phyloP scores from a whole-genome alignment of 2,329 filamentous ascomycete species.

The Shiraia bambusicola region DNA sequence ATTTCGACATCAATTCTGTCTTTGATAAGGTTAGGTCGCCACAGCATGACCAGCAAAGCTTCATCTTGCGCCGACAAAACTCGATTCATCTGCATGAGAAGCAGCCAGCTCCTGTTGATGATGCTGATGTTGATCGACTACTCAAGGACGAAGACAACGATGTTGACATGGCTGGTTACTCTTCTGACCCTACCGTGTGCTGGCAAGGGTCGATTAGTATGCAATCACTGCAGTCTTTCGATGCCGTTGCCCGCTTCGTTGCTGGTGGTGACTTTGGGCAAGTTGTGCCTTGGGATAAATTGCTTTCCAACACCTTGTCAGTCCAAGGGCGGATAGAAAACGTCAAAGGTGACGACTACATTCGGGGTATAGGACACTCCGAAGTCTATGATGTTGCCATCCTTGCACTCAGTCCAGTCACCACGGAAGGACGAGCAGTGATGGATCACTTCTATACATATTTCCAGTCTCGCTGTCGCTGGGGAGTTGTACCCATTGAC shows the following conservation, averaged over 20 bases:
- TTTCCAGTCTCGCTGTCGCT: slow-evolving; percentile 77
- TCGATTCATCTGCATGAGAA: slow-evolving; percentile 47
- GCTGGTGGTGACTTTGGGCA: slow-evolving; percentile 77
- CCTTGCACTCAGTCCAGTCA: slow-evolving; percentile 66
- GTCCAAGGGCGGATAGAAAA: slow-evolving; percentile 81
- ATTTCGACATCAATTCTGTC: slow-evolving; percentile 84
- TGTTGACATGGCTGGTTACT: slow-evolving; percentile 74
- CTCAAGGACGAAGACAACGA: slow-evolving; percentile 79
- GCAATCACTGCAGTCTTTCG: slow-evolving; percentile 74
- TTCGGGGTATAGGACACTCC: slow-evolving; percentile 82
- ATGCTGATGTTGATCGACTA: slow-evolving; percentile 87
- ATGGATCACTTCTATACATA: slow-evolving; percentile 85
- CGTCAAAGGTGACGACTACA: slow-evolving; percentile 83
- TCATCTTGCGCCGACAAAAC: slow-evolving; percentile 54
- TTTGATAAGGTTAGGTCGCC: slow-evolving; percentile 83
- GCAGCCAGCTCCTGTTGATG: slow-evolving; percentile 62
- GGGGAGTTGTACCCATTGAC: slow-evolving; percentile 68
- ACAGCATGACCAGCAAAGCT: slow-evolving; percentile 50
- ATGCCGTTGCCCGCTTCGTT: slow-evolving; percentile 76
- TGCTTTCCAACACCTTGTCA: slow-evolving; percentile 70
- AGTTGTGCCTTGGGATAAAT: slow-evolving; percentile 69
- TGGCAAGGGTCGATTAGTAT: slow-evolving; percentile 56
- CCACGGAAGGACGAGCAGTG: slow-evolving; percentile 57
- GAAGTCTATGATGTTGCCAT: slow-evolving; percentile 82
- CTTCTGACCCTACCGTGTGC: slow-evolving; percentile 68